Evolutionary conservation across 2,329 filamentous ascomycete genomes (phyloP).

Genomic region (Cadophora sp.): DNA sequence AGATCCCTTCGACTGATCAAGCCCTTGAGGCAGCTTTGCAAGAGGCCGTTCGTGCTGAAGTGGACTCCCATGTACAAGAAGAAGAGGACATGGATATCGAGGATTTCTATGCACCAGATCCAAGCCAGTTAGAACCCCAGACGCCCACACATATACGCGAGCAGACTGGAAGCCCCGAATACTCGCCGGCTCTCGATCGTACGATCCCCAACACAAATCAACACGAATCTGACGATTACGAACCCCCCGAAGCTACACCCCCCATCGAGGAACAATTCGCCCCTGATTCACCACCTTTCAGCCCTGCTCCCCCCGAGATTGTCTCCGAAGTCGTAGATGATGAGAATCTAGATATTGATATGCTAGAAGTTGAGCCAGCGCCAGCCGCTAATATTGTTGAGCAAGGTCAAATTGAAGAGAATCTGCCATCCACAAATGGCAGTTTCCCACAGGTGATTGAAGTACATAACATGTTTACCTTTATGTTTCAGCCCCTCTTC

Average conservation of each 20-base stretch:
- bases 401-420: conserved; percentile 29
- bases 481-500: conserved; percentile 24
- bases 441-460: conserved; percentile 32
- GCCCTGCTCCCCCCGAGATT: conserved; percentile 48
- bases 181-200: conserved; percentile 38
- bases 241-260: conserved; percentile 56
- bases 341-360: conserved; percentile 28
- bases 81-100: conserved; percentile 38
- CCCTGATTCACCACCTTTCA: conserved; percentile 50
- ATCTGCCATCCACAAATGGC: conserved; percentile 28
- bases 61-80: conserved; percentile 33
- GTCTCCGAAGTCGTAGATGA: conserved; percentile 37
- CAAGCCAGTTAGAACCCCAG: conserved; percentile 26
- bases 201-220: conserved; percentile 29
- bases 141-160: conserved; percentile 26
- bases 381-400: conserved; percentile 19
- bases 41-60: conserved; percentile 41
- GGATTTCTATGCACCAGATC: conserved; percentile 35
- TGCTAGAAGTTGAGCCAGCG: conserved; percentile 39
- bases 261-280: conserved; percentile 32
- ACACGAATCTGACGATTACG: conserved; percentile 58
- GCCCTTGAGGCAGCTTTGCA: conserved; percentile 41
- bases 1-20: conserved; percentile 29
- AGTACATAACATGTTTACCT: conserved; percentile 38
- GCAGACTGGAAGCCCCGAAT: conserved; percentile 34